Evolutionary conservation across 1,284 basidiomycete species (phyloP).

Genomic region (Kwoniella shivajii): DNA sequence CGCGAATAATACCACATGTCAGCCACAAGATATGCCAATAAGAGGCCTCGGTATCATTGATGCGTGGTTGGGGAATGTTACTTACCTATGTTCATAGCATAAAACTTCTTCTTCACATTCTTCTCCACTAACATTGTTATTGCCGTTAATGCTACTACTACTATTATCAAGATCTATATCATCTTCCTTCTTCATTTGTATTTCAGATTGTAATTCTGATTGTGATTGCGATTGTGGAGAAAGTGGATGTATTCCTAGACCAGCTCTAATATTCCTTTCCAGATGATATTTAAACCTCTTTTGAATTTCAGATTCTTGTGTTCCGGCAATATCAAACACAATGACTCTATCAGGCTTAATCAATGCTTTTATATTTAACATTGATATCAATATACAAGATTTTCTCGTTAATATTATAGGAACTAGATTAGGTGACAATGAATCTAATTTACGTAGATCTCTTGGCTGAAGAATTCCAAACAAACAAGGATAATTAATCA

Average conservation of each 20-base stretch:
- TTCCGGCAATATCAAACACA: conserved; percentile 87
- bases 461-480: too few relatives aligned
- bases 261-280: conserved; percentile 62
- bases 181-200: conserved; percentile 10
- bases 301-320: conserved; percentile 78
- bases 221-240: too few relatives aligned
- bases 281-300: conserved; percentile 85
- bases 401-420: conserved; percentile 89
- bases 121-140: conserved; percentile 22
- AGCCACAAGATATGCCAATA: not conserved
- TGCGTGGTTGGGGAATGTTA: conserved; percentile 7
- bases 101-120: conserved; percentile 47
- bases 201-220: too few relatives aligned
- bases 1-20: too few relatives aligned
- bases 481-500: too few relatives aligned
- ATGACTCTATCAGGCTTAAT: conserved; percentile 91
- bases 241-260: conserved; percentile 24
- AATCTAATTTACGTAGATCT: conserved; percentile 96
- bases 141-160: too few relatives aligned
- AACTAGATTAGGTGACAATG: conserved; percentile 87
- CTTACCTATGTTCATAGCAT: conserved; percentile 87
- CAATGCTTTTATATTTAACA: conserved; percentile 90
- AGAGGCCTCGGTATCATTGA: too few relatives aligned
- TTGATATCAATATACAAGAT: conserved; percentile 88
- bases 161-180: too few relatives aligned